A percentile compares a stretch with the other conserved stretches of the same genome.
Conservation (phyloP, 352 stramenopile genomes). For the Phytophthora podocarpi region DNA sequence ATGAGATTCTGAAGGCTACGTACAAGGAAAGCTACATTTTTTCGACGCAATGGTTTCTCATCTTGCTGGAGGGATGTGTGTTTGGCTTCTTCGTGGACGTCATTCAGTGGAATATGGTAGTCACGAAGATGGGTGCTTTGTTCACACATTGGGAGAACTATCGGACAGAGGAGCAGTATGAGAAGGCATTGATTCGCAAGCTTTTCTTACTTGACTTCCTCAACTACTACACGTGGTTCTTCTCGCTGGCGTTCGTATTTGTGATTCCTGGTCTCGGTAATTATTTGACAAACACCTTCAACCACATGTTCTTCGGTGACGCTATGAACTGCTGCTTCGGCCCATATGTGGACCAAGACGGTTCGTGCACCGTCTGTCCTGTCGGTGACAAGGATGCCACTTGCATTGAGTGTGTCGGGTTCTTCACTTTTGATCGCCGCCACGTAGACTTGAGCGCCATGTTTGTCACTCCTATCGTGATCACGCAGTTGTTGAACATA, state of each 20-base stretch:
- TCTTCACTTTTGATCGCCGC: conserved; percentile 83
- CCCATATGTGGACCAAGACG: conserved; percentile 79
- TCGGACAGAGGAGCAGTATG: conserved; percentile 83
- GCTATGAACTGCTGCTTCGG: conserved; percentile 90
- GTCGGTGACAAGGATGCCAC: conserved; percentile 64
- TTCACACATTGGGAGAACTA: conserved; percentile 92
- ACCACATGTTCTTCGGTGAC: conserved; percentile 82
- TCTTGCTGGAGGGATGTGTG: conserved; percentile 81
- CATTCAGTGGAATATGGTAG: conserved; percentile 90
- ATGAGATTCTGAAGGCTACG: conserved; percentile 86
- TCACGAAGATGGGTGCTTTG: conserved; percentile 84
- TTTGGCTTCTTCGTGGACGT: conserved; percentile 90
- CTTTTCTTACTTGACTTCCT: conserved; percentile 88
- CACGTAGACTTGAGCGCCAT: conserved; percentile 87
- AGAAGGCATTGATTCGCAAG: conserved; percentile 83
- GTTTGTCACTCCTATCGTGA: conserved; percentile 88
- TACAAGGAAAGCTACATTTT: conserved; percentile 82
- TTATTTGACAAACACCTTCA: conserved; percentile 86
- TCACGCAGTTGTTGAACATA: conserved; percentile 86
- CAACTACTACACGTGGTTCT: conserved; percentile 94
- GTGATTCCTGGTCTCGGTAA: conserved; percentile 85
- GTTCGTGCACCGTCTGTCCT: conserved; percentile 66
- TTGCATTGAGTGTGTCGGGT: conserved; percentile 80
- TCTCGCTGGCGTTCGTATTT: conserved; percentile 89
- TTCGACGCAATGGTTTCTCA: conserved; percentile 84